Percentiles rank a stretch among this genome's conserved stretches.
phyloP scores from a whole-genome alignment of 306 rosid genomes.

The Malus orientalis region DNA sequence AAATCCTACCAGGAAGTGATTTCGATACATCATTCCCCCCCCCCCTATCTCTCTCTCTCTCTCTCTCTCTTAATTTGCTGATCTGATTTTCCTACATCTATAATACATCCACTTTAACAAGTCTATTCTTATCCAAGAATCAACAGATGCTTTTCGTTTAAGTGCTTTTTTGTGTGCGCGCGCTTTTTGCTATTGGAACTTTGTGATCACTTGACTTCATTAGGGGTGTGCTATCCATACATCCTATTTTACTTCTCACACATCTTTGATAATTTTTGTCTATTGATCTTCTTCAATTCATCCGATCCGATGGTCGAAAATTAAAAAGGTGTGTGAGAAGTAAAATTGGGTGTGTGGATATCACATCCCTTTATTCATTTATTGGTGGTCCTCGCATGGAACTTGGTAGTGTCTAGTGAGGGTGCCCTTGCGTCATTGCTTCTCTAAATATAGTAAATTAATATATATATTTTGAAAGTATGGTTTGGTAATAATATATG shows the following conservation, averaged over 20 bases:
- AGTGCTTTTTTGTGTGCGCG: not conserved
- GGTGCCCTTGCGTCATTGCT: not conserved
- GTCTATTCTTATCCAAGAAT: not conserved
- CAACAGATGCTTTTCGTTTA: not conserved
- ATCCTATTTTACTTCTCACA: no score
- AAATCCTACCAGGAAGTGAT: no score
- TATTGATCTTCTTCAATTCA: no score
- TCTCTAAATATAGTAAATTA: not conserved
- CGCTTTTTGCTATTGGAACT: not conserved
- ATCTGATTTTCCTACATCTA: not conserved
- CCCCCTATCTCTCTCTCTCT: no score
- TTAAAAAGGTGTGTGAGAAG: no score
- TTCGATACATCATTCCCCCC: no score
- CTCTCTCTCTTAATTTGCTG: no score
- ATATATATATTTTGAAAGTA: not conserved
- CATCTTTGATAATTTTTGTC: no score
- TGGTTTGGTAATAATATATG: not conserved
- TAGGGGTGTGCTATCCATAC: no score
- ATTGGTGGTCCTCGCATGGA: not conserved
- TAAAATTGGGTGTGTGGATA: no score
- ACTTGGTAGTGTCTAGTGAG: not conserved
- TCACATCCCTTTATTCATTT: not conserved
- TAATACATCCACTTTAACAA: not conserved
- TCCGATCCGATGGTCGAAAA: no score
- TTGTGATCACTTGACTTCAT: not conserved